Base-by-base conservation (phyloP, 164 flowering plant genomes). In the Stephania cephalantha region DNA sequence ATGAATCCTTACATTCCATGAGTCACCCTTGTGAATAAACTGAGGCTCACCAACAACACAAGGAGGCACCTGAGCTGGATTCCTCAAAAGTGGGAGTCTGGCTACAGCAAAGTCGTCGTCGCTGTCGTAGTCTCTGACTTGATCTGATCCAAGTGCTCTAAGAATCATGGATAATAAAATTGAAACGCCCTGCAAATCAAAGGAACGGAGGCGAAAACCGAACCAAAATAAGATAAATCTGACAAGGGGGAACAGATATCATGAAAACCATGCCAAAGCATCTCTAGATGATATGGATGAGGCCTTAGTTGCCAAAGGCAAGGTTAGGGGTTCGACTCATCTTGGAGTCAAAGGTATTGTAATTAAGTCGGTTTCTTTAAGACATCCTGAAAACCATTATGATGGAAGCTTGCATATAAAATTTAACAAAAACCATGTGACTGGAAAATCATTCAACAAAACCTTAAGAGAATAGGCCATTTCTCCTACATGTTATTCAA, bases 101-200 rank as follows among this genome's bases (percentile, higher is more conserved):
- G 85, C 84, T 25, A 89, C 80, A 77, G 75, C 77, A 79, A 78
- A 88, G 9, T 90, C 90, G 78, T 91, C 97, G 72, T 90, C 97
- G 72, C 94, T 91, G 66, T 94, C 97, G 78, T 88, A 90, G 77
- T 81, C 81, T 53, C 80, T 78, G 70, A 75, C 81, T 22, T 46
- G 86, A 77, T 86, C 85, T 52, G 98, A 89, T 25, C 97, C 97
- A 66, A 90, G 85, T 67, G 93, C 93, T 85, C 82, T 90, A 52
- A 94, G 91, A 46, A 90, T 73, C 87, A 90, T 83, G 65, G 97
- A 90, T 76, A 91, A 69, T 64, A 94, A 68, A 30, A 94, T 74
- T 29, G 87, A 87, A 50, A 90, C 61, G 55, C 88, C 94, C 98
- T 93, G 85, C 76, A 82, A 31, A 55, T 44, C 13, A 53, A 73